These are phyloP conservation scores for Porodaedalea pini DNA, from an alignment of 1,284 basidiomycete genomes.

Conservation along the genomic window DNA sequence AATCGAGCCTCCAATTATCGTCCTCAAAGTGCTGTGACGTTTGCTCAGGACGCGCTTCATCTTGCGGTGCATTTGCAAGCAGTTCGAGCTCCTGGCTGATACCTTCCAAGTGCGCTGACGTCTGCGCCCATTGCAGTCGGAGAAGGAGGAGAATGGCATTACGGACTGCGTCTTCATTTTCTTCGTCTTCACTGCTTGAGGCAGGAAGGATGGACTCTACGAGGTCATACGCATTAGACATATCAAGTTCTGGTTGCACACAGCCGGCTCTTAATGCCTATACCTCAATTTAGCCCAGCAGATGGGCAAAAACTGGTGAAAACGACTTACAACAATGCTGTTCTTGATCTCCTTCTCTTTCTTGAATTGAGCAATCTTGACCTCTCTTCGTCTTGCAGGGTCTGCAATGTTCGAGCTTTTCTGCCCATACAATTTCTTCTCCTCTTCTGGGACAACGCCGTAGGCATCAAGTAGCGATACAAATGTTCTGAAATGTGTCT, in stretches of 20 bases:
- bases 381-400: conserved; percentile 67
- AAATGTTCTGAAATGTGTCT: conserved; percentile 62
- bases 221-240: conserved; percentile 52
- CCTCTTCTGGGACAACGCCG: conserved; percentile 60
- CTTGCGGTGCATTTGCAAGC: conserved; percentile 54
- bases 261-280: conserved; percentile 52
- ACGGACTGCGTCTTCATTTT: conserved; percentile 62
- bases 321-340: conserved; percentile 58
- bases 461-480: conserved; percentile 62
- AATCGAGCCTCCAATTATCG: conserved; percentile 78
- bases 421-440: conserved; percentile 52
- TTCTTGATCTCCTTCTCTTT: conserved; percentile 76
- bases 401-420: conserved; percentile 51
- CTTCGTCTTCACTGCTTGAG: conserved; percentile 43
- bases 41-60: conserved; percentile 37
- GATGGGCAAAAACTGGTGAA: not conserved
- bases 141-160: conserved; percentile 68
- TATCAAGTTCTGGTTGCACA: conserved; percentile 40
- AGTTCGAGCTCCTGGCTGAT: conserved; percentile 75
- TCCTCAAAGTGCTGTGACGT: conserved; percentile 31
- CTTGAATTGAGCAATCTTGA: conserved; percentile 86
- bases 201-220: conserved; percentile 59
- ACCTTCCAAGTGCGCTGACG: conserved; percentile 65
- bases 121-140: conserved; percentile 68
- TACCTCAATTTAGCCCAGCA: too few relatives aligned